Evolutionary conservation across 148 eudicot species (phyloP), one percentile per base, ranked within the genome.

Genomic region (Amaranthus hypochondriacus): DNA sequence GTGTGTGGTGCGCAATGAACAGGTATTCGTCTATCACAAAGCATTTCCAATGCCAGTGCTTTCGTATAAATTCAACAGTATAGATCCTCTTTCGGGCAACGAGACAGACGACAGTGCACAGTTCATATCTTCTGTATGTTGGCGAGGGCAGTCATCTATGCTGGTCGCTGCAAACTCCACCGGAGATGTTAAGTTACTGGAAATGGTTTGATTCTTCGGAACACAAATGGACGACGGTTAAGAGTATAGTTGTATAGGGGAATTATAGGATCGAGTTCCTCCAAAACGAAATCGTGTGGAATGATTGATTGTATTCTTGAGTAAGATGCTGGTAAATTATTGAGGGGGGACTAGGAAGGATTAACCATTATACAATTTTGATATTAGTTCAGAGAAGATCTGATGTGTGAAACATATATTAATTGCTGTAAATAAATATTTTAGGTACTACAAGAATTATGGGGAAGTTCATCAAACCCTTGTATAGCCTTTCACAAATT

Each of bases 11-110:
- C 48, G 15, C 12, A 51, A 15, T 42, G 52, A 60, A 62, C 85
- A 95, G 99, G 97, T 95, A 62, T 83, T 86, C 66, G 57, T 92
- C 62, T 95, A 95, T 84, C 99, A 95, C 78, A 92, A 95, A 80
- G 94, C 97, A 43, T 89, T 92, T 69, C 92, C 97, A 0, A 92
- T 95, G 99, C 99, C 99, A 4, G 94, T 86, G 5, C 66, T 92
- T 48, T 92, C 97, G 2, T 88, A 72, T 77, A 95, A 92, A 72
- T 87, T 95, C 61, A 79, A 79, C 66, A 82, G 75, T 78, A 63
- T 76, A 0, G 93, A 90, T 78, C 84, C 96, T 18, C 74, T 75
- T 54, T 90, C 97, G 4, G 94, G 92, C 39, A 88, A 84, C 9
- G 94, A 90, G 54, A 64, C 85, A 48, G 98, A 90, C 14, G 99